Percentiles rank a stretch among this genome's conserved stretches.
Evolutionary conservation across 345 rosid genomes (phyloP).

Genomic region (Lumnitzera littorea): DNA sequence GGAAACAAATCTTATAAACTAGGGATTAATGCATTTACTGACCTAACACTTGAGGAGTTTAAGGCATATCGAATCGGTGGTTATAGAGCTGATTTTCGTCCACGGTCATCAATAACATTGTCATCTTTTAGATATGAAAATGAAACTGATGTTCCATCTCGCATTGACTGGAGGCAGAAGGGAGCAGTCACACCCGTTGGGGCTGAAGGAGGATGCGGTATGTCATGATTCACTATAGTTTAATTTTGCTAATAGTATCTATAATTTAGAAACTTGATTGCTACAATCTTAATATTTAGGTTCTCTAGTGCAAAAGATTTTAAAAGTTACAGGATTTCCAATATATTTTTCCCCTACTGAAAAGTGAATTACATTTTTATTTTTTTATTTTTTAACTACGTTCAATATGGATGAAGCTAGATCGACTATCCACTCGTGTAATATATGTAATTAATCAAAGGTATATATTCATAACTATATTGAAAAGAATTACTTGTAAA

Average conservation of each 20-base stretch:
- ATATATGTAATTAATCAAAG: too few species aligned
- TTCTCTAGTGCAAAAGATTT: too few species aligned
- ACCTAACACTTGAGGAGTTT: constrained; percentile 17
- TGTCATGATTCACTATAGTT: not conserved
- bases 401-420: too few species aligned
- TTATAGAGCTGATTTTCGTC: not conserved
- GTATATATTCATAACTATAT: too few species aligned
- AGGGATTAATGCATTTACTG: constrained; percentile 11
- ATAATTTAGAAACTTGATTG: too few species aligned
- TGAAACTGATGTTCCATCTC: constrained; percentile 9
- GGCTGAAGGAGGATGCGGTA: constrained; percentile 41
- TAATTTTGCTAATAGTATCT: too few species aligned
- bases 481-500: not conserved
- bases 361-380: too few species aligned
- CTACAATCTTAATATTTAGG: too few species aligned
- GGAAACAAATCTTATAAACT: constrained; percentile 11
- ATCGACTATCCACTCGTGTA: too few species aligned
- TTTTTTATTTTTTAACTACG: too few species aligned
- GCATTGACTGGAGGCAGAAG: constrained; percentile 32
- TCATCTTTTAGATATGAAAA: constrained; percentile 13
- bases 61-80: not conserved
- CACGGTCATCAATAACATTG: not conserved
- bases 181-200: constrained; percentile 42
- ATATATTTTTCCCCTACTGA: too few species aligned
- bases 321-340: too few species aligned